These are phyloP conservation scores for Diplotaxis tenuifolia DNA, from an alignment of 345 rosid genomes.

Conservation along the genomic window DNA sequence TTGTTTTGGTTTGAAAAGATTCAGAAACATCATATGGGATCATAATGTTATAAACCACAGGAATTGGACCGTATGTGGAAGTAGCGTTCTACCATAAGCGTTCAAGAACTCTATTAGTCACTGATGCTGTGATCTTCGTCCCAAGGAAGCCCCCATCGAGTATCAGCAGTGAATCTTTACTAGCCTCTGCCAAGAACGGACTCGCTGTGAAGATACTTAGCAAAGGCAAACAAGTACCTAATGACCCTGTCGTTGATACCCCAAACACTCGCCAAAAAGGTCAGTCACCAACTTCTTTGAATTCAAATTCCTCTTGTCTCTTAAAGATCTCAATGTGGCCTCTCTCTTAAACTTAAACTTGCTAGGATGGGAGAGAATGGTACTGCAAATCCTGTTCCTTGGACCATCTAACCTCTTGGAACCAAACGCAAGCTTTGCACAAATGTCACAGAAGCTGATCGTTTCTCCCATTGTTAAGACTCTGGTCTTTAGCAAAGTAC, in stretches of 20 bases:
- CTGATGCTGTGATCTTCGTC: constrained; percentile 89
- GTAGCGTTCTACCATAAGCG: constrained; percentile 89
- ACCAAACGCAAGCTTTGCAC: constrained; percentile 89
- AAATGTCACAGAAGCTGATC: constrained; percentile 89
- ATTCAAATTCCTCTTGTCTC: background rate
- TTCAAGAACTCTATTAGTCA: constrained; percentile 78
- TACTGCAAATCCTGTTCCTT: constrained; percentile 85
- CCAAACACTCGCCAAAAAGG: constrained; percentile 71
- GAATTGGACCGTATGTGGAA: constrained; percentile 93
- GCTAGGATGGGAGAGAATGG: constrained; percentile 99
- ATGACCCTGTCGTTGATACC: constrained; percentile 83
- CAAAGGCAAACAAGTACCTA: constrained; percentile 77
- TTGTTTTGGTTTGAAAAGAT: constrained; percentile 1
- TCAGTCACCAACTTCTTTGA: constrained; percentile 27
- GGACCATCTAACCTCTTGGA: constrained; percentile 95
- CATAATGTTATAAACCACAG: constrained; percentile 38
- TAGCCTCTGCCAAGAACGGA: constrained; percentile 91
- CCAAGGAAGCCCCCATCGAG: constrained; percentile 76
- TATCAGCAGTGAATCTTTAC: constrained; percentile 68
- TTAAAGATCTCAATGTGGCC: background rate
- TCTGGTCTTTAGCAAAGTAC: constrained; percentile 92
- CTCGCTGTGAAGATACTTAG: constrained; percentile 91
- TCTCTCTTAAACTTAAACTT: constrained; percentile 6
- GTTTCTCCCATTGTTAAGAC: constrained; percentile 96
- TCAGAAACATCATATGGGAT: constrained; percentile 15